Conservation (phyloP, 495 filamentous ascomycete species). For the Elaphomyces granulatus region DNA sequence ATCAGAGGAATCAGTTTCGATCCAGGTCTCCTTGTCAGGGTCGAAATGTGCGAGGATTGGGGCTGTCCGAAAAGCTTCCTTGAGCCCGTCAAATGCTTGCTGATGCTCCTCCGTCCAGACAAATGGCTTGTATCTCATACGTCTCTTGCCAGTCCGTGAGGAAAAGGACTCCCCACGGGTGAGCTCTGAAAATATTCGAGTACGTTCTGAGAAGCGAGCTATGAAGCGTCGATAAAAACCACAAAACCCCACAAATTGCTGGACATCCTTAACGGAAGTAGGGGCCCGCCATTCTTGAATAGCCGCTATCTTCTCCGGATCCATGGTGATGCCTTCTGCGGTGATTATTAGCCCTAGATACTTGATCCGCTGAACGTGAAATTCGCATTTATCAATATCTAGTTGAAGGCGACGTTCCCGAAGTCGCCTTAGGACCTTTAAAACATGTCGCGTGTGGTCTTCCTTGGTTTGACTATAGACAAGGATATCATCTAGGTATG, state of each 20-base stretch:
- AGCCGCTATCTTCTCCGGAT: constrained; percentile 5
- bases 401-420: constrained; percentile 3
- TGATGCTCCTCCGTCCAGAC: constrained; percentile 1
- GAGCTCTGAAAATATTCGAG: constrained; percentile 1
- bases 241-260: constrained; percentile 6
- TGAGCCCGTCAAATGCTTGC: constrained; percentile 5
- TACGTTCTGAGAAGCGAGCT: constrained; percentile 3
- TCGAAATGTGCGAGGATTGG: neutral
- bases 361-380: constrained; percentile 2
- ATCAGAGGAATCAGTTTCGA: neutral
- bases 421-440: constrained; percentile 1
- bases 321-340: constrained; percentile 3
- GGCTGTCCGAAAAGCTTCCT: constrained; percentile 1
- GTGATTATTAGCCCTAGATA: constrained; percentile 8
- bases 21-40: neutral
- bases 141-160: neutral
- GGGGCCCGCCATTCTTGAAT: constrained; percentile 4
- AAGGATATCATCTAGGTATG: constrained; percentile 11
- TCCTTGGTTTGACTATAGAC: constrained; percentile 6
- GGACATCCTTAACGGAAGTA: constrained; percentile 4
- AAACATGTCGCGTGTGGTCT: constrained; percentile 6
- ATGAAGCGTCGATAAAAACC: constrained; percentile 11
- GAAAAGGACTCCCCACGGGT: constrained; percentile 3
- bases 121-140: neutral
- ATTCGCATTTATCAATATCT: constrained; percentile 11